Base-by-base conservation (phyloP, 2,329 filamentous ascomycete genomes). In the Chalaropsis ovoidea region DNA sequence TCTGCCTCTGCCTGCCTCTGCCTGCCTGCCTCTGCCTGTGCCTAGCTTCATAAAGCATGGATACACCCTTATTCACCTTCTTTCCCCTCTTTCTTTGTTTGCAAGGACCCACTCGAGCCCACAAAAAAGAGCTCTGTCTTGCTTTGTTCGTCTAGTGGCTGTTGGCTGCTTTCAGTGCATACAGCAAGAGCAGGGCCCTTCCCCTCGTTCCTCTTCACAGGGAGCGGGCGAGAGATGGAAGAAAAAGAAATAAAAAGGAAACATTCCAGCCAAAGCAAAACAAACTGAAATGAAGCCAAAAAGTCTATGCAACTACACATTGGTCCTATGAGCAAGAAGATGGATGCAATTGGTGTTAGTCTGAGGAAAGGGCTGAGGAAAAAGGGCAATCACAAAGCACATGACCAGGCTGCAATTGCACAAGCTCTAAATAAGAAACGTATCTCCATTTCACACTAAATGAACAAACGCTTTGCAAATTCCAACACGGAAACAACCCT, bases 11-110 rank as follows among this genome's bases (percentile, higher is more conserved):
- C n/a, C 49, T 56, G 24, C 24, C 24, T 56, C 49, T 56, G 49
- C 49, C 49, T 56, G 49, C 49, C 49, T 56, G 52, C 52, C 22
- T 31, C 27, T 56, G 52, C 52, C 22, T 49, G 47, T 58, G 54
- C 54, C 24, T 24, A 27, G 47, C 47, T 52, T 39, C 17, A 58
- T 4, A 22, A n/a, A 58, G 31, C 54, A 58, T 58, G 54, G 27
- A 58, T 58, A 15, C 31, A 58, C 27, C 27, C 54, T 58, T 58
- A 39, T 39, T 58, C n/a, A 17, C 3, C 15, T 39, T 31, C 10
- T 47, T 58, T 39, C 54, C 54, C 54, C 54, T 58, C 54, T 58
- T 56, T 35, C 27, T 56, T 31, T 19, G 15, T 35, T 58, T 35
- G 15, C 24, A 19, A 17, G 17, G 54, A 39, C 27, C 54, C 24